Evolutionary conservation across 2,329 filamentous ascomycete genomes (phyloP), one percentile per base, ranked within the genome.

Genomic region (Pseudogymnoascus sp.): DNA sequence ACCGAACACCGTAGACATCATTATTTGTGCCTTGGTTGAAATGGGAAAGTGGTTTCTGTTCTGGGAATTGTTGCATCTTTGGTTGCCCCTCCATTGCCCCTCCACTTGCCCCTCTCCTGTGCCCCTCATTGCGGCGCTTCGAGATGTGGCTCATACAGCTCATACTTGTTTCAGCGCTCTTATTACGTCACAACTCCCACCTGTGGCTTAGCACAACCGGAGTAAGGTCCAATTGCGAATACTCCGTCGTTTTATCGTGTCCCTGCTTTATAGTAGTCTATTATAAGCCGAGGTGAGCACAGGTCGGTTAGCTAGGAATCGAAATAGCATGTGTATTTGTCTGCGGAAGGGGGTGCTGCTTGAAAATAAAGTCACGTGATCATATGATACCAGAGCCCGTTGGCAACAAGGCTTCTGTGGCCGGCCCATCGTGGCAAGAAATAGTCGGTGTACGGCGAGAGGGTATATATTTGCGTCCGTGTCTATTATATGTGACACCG

Each of bases 151-250:
- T 57, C 28, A 54, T 11, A 54, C 28, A 31, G 28, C 51, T 57
- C 51, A 54, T 16, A 54, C 51, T 57, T 57, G 51, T 57, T 57
- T 57, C 51, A 57, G 51, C 10, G 23, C 10, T 6, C 6, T 6
- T 7, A 57, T 57, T 34, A 57, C 51, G 51, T 57, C 51, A 57
- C 10, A 36, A 11, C 36, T 31, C 51, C 51, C 51, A 57, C 16
- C 51, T 57, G 51, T 34, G 51, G 51, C 51, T 57, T 57, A 21
- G 51, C 51, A 57, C 51, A 34, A 21, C n/a, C 28, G 28, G 51
- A 57, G n/a, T 16, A 57, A 19, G 13, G 16, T 14, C 51, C 16
- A 31, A 6, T 34, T 57, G 28, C 51, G 51, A 57, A 21, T 21
- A 2, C 28, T 36, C 51, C 51, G 51, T 57, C 6, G n/a, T 19